These are phyloP conservation scores for Saccharomycopsis oosterbeekiorum DNA, from an alignment of 805 yeast genomes.

Conservation along the genomic window DNA sequence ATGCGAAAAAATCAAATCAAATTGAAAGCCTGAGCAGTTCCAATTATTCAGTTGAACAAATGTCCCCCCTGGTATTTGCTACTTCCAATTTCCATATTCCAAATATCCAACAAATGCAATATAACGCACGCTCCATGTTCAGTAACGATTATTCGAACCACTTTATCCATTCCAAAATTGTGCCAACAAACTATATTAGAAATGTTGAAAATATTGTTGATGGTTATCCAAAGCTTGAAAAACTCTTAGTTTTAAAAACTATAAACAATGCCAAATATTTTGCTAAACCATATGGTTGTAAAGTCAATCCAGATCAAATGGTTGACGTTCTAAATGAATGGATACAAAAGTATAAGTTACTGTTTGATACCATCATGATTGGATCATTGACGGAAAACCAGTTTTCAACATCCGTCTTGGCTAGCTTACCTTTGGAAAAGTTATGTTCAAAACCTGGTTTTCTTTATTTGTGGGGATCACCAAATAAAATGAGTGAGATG, in stretches of 20 bases:
- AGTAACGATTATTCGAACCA: constrained; percentile 70
- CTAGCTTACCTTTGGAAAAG: constrained; percentile 58
- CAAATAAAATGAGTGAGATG: constrained; percentile 42
- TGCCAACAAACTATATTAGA: constrained; percentile 56
- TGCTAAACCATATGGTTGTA: constrained; percentile 55
- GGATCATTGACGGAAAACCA: constrained; percentile 77
- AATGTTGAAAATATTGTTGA: constrained; percentile 58
- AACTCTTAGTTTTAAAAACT: constrained; percentile 54
- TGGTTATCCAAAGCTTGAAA: constrained; percentile 80
- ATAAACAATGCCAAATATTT: constrained; percentile 45
- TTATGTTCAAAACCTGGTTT: constrained; percentile 81
- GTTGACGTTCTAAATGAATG: constrained; percentile 49
- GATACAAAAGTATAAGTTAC: constrained; percentile 46
- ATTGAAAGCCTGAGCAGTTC: background rate
- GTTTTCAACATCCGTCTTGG: constrained; percentile 50
- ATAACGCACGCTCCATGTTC: background rate
- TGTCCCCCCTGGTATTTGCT: background rate
- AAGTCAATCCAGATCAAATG: constrained; percentile 43
- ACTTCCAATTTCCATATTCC: background rate
- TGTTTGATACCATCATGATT: constrained; percentile 86
- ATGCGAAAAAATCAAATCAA: background rate
- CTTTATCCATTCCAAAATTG: constrained; percentile 50
- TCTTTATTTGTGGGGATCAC: constrained; percentile 79
- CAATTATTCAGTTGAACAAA: background rate
- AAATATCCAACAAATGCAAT: background rate